Evolutionary conservation across 768 basidiomycete genomes (phyloP).

Genomic region (Albatrellus ellisii): DNA sequence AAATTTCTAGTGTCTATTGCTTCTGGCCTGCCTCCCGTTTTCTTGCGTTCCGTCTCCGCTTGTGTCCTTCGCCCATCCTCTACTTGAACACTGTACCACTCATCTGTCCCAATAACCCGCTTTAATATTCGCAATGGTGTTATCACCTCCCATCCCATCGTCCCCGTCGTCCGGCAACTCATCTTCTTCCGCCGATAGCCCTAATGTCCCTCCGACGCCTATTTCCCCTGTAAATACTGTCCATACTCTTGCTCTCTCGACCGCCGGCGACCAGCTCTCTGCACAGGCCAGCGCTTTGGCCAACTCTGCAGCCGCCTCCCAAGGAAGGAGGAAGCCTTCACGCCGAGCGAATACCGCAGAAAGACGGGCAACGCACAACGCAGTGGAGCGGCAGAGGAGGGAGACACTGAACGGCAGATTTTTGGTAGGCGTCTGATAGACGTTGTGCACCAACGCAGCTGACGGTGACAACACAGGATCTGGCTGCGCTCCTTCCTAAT

Average conservation of each 20-base stretch:
- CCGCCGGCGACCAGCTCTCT: slow-evolving; percentile 16
- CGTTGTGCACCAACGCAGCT: slow-evolving; percentile 11
- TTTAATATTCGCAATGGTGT: slow-evolving; percentile 24
- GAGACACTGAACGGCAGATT: slow-evolving; percentile 92
- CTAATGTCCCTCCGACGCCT: slow-evolving; percentile 36
- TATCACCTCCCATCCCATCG: slow-evolving; percentile 26
- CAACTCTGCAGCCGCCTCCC: slow-evolving; percentile 19
- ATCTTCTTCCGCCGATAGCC: slow-evolving; percentile 26
- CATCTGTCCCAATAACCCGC: slow-evolving; percentile 5
- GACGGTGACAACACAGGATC: slow-evolving; percentile 42
- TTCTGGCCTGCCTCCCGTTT: slow-evolving; percentile 10
- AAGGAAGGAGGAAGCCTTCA: slow-evolving; percentile 67
- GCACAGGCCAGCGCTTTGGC: slow-evolving; percentile 12
- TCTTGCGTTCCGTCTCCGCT: slow-evolving; percentile 8
- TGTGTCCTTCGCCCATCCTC: slow-evolving; percentile 15
- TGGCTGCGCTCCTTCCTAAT: slow-evolving; percentile 84
- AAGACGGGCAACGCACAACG: slow-evolving; percentile 92
- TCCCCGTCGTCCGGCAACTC: slow-evolving; percentile 26
- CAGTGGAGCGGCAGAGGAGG: slow-evolving; percentile 85
- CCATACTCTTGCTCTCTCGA: slow-evolving; percentile 24
- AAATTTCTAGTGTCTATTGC: no score
- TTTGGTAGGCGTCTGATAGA: slow-evolving; percentile 39
- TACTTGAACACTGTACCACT: slow-evolving; percentile 14
- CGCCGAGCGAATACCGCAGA: slow-evolving; percentile 94
- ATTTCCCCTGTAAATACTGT: slow-evolving; percentile 26